Conservation (phyloP, 2,329 filamentous ascomycete species). For the Fusarium buxicola region DNA sequence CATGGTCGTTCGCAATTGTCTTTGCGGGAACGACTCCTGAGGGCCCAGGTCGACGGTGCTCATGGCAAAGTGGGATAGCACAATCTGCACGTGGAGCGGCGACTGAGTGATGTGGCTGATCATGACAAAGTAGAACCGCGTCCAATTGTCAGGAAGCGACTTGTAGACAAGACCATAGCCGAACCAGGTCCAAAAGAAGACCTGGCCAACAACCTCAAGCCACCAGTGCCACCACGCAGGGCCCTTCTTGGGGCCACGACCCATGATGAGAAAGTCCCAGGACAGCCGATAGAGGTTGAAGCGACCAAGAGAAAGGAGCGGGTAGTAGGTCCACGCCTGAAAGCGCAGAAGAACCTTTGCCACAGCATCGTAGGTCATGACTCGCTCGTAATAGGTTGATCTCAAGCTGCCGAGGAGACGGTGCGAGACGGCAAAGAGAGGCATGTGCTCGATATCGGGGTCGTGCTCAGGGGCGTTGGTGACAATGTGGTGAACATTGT, state of each 20-base stretch:
- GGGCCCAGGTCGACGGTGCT: conserved; percentile 87
- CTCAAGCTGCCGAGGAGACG: conserved; percentile 78
- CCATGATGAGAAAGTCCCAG: conserved; percentile 79
- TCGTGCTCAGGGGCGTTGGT: conserved; percentile 97
- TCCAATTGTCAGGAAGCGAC: conserved; percentile 74
- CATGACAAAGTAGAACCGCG: conserved; percentile 79
- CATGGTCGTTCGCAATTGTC: conserved; percentile 94
- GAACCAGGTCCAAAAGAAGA: conserved; percentile 89
- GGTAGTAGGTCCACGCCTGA: conserved; percentile 87
- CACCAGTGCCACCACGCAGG: conserved; percentile 86
- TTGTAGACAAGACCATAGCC: conserved; percentile 84
- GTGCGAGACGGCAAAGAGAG: conserved; percentile 88
- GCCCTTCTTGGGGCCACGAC: conserved; percentile 78
- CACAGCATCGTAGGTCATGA: conserved; percentile 82
- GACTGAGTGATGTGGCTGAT: conserved; percentile 84
- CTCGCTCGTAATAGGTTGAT: conserved; percentile 85
- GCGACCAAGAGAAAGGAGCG: conserved; percentile 81
- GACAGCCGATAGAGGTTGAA: conserved; percentile 90
- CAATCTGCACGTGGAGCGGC: conserved; percentile 89
- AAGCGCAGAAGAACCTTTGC: conserved; percentile 77
- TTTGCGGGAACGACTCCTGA: conserved; percentile 87
- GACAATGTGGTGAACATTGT: conserved; percentile 97
- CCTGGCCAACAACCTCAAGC: conserved; percentile 80
- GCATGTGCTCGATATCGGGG: conserved; percentile 92
- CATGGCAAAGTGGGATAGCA: conserved; percentile 93